A percentile compares a stretch with the other conserved stretches of the same genome.
Evolutionary conservation across 176 grass and related monocot species (phyloP).

Genomic region (Zea luxurians): DNA sequence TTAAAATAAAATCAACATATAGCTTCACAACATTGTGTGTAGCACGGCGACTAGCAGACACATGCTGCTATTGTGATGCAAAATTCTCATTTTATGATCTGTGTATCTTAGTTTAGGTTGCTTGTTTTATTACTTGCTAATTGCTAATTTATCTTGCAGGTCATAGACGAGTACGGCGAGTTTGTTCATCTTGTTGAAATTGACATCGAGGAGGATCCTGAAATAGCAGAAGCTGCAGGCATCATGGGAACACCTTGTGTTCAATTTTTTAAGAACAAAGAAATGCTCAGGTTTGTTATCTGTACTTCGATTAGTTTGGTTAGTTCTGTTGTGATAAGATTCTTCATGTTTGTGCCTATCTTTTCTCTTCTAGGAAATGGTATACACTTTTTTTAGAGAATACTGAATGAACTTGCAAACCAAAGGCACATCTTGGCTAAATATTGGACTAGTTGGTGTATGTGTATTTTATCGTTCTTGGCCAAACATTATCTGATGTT

Average conservation of each 20-base stretch:
- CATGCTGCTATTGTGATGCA: conserved; percentile 15
- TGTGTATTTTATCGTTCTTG: not conserved
- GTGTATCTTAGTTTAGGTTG: conserved; percentile 12
- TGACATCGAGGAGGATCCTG: conserved; percentile 98
- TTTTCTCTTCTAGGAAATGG: conserved; percentile 27
- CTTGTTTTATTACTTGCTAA: conserved; percentile 29
- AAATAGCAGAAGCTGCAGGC: conserved; percentile 97
- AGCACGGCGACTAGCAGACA: not conserved
- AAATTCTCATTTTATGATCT: not conserved
- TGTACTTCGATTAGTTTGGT: conserved; percentile 11
- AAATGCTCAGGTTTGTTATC: conserved; percentile 83
- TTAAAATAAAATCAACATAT: conserved; percentile 11
- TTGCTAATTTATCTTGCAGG: conserved; percentile 53
- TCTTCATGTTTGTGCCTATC: conserved; percentile 5
- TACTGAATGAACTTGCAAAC: not conserved
- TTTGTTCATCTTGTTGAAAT: conserved; percentile 95
- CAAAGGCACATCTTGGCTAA: not conserved
- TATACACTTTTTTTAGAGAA: conserved; percentile 13
- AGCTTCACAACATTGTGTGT: conserved; percentile 8
- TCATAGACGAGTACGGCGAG: conserved; percentile 78
- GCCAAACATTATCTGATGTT: not conserved
- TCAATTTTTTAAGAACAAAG: conserved; percentile 99
- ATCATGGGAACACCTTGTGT: conserved; percentile 99
- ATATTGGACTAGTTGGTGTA: conserved; percentile 12
- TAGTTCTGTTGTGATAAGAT: not conserved